Conservation (phyloP, 1,284 basidiomycete genomes). For the Trichosporon faecale region DNA sequence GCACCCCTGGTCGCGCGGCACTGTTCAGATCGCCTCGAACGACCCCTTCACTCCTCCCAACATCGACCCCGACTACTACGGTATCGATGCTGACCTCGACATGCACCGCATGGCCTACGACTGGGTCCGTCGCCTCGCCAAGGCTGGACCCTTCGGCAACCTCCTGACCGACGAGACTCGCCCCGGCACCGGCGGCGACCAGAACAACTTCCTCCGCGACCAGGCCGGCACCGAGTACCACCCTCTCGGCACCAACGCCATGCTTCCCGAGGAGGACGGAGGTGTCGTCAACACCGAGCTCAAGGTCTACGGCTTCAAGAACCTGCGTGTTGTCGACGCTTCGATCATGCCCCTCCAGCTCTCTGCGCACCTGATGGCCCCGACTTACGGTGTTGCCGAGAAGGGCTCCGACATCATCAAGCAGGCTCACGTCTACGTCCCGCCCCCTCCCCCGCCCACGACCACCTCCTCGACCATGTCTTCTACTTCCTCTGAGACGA, state of each 20-base stretch:
- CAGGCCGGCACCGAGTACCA: constrained; percentile 55
- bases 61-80: constrained; percentile 65
- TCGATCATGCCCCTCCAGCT: constrained; percentile 54
- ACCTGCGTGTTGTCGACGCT: constrained; percentile 55
- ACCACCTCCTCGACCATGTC: not conserved
- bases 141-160: constrained; percentile 34
- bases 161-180: constrained; percentile 35
- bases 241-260: constrained; percentile 63
- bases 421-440: constrained; percentile 16
- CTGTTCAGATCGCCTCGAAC: constrained; percentile 57
- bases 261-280: constrained; percentile 62
- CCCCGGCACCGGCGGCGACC: constrained; percentile 34
- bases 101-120: constrained; percentile 37
- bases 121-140: constrained; percentile 42
- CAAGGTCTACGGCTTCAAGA: constrained; percentile 61
- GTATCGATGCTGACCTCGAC: constrained; percentile 43
- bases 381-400: constrained; percentile 69
- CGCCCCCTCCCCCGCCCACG: not conserved
- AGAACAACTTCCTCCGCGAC: constrained; percentile 42
- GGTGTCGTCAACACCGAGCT: constrained; percentile 66
- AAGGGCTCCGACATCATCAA: constrained; percentile 64
- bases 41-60: constrained; percentile 59
- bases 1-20: constrained; percentile 52
- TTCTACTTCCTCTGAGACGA: constrained; percentile 11
- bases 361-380: constrained; percentile 51